A percentile compares a stretch with the other conserved stretches of the same genome.
Conservation (phyloP, 2,329 filamentous ascomycete genomes). For the Ilyonectria destructans region DNA sequence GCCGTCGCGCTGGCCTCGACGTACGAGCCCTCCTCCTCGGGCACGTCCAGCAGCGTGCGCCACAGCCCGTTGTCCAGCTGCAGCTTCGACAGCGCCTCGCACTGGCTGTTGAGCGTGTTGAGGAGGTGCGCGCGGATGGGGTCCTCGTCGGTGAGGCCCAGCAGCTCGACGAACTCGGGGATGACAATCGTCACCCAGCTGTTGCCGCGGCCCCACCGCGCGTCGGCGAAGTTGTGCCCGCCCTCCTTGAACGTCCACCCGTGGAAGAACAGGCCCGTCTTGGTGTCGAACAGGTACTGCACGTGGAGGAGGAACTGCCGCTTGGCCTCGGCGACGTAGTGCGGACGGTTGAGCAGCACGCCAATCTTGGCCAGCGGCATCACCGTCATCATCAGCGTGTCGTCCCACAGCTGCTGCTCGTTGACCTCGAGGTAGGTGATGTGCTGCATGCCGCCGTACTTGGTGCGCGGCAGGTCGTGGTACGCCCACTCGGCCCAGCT, state of each 20-base stretch:
- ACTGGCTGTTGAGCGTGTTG: constrained; percentile 79
- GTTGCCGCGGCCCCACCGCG: constrained; percentile 75
- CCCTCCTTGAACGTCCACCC: constrained; percentile 84
- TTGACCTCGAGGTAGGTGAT: constrained; percentile 82
- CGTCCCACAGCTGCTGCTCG: constrained; percentile 85
- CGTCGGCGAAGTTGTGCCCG: constrained; percentile 74
- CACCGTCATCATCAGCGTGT: constrained; percentile 92
- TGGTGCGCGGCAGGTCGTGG: constrained; percentile 81
- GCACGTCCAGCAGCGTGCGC: constrained; percentile 81
- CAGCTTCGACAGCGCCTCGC: constrained; percentile 72
- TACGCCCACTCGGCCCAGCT: constrained; percentile 89
- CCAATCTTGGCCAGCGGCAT: constrained; percentile 87
- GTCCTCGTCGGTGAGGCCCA: constrained; percentile 76
- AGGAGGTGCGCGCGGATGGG: constrained; percentile 73
- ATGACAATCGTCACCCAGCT: constrained; percentile 88
- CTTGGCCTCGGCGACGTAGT: constrained; percentile 85
- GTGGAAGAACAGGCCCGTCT: constrained; percentile 84
- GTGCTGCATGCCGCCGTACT: constrained; percentile 82
- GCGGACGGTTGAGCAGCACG: constrained; percentile 76
- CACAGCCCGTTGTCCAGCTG: constrained; percentile 78
- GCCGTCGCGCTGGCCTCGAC: constrained; percentile 84
- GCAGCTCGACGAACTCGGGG: constrained; percentile 83
- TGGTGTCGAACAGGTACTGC: constrained; percentile 83
- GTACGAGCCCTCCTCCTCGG: constrained; percentile 79
- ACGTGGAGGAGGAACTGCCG: constrained; percentile 84